Evolutionary conservation across 1,284 basidiomycete genomes (phyloP), one percentile per base, ranked within the genome.

Genomic region (Erythrobasidium hasegawianum): DNA sequence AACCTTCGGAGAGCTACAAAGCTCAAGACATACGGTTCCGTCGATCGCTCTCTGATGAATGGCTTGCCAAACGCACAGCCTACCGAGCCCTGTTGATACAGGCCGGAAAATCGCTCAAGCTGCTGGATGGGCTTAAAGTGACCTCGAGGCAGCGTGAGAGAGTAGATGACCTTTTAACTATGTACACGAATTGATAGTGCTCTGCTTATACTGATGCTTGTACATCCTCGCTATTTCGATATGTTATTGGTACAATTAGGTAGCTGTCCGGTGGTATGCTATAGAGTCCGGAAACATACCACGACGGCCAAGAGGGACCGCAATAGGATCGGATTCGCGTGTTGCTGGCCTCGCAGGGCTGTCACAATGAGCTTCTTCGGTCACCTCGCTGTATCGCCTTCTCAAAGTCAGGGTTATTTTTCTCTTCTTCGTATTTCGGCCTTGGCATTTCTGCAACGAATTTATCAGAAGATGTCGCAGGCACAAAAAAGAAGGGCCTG

Each of bases 41-140:
- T 49, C 85, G 88, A 75, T 86, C 89, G 71, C 81, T 97, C 62
- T 92, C 93, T 52, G 88, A 96, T 78, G 86, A 85, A 68, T 84
- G 84, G 76, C 95, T 95, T 76, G 83, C 88, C 57, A 87, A 87
- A 43, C 85, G 93, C 41, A 81, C 93, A 49, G 87, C 86, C 47
- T 96, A 95, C 78, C 85, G 93, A 55, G 90, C 90, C 27, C 79
- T 93, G 66, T 81, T 94, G 57, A 90, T 94, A 86, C 80, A 84
- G 22, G 83, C 83, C 22, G 90, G 88, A 75, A 78, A 80, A 13
- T 78, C 81, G 40, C 79, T 96, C 69, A 80, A 82, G 72, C 78
- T 86, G 79, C 78, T 96, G 72, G 92, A 96, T 79, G 92, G 91
- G 56, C 83, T 95, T 71, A 81, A 82, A 69, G 84, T 93, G 71